Base-by-base conservation (phyloP, 2,329 filamentous ascomycete genomes). In the Aspergillus sp. region DNA sequence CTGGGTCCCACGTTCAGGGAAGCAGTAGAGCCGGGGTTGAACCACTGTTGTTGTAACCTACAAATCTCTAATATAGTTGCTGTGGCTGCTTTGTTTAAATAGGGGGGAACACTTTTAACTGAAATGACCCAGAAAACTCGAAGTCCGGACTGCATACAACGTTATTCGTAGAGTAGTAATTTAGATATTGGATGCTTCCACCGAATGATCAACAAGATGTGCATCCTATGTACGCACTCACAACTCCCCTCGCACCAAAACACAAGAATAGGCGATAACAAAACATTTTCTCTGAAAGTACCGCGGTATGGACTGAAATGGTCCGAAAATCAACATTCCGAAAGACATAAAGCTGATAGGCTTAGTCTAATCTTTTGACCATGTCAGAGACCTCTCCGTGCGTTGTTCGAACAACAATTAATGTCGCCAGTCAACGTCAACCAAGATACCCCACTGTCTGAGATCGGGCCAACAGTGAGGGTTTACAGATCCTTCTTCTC, bases 401-500 rank as follows among this genome's bases (percentile, higher is more conserved):
- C 19, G 45, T 22, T 33, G 45, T 8, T 15, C n/a, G 15, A 15
- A 9, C 45, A 34, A 20, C 45, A 34, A 9, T 5, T 15, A 20
- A 48, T 48, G 45, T 20, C 27, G 45, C 45, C 17, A 20, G 7
- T 5, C 20, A 12, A 33, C 27, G 9, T 34, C 7, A 37, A 34
- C n/a, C 11, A 22, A 33, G 27, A 30, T 9, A 15, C 34, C 15
- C 7, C 15, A 3, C 11, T 8, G 44, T 17, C 24, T 48, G 13
- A 17, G 11, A 20, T 17, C 12, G 24, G n/a, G 19, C 20, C n/a
- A 17, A n/a, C 27, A 24, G 34, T 13, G 34, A 7, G 17, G 27
- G 24, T 64, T 76, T 77, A 86, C 68, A 79, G 73, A 66, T 81
- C 79, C 76, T 85, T 86, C 79, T 84, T 85, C 55, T 15, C 49